These are phyloP conservation scores for Viridothelium virens DNA, from an alignment of 495 filamentous ascomycete genomes.

Conservation along the genomic window DNA sequence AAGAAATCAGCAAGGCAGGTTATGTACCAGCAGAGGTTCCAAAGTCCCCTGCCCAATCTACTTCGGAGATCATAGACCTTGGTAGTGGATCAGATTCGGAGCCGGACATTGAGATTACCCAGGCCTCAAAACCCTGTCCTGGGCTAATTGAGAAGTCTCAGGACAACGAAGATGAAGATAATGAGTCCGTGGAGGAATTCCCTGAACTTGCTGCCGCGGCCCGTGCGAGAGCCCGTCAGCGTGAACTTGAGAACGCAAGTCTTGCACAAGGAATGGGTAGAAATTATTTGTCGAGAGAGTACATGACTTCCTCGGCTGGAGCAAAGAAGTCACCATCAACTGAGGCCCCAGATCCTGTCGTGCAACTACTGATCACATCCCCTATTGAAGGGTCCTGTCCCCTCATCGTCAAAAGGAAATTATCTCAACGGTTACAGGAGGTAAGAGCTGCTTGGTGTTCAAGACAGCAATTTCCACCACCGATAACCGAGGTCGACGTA, in stretches of 20 bases:
- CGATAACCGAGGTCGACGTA: slow-evolving; percentile 34
- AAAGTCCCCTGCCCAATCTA: not conserved
- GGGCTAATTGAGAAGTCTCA: not conserved
- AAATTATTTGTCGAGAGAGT: slow-evolving; percentile 11
- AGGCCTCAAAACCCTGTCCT: not conserved
- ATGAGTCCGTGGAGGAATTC: slow-evolving; percentile 43
- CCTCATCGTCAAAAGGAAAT: slow-evolving; percentile 58
- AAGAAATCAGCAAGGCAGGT: not conserved
- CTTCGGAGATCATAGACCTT: slow-evolving; percentile 14
- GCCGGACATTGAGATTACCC: not conserved
- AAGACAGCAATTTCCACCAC: slow-evolving; percentile 44
- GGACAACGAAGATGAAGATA: slow-evolving; percentile 26
- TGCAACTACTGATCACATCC: slow-evolving; percentile 66
- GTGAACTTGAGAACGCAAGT: slow-evolving; percentile 24
- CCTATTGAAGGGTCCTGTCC: slow-evolving; percentile 53
- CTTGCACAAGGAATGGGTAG: slow-evolving; percentile 14
- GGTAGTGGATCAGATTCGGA: slow-evolving; percentile 15
- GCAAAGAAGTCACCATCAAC: slow-evolving; percentile 14
- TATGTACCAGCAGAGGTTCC: not conserved
- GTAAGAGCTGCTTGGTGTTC: slow-evolving; percentile 62
- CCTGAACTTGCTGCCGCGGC: slow-evolving; percentile 33
- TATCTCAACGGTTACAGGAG: slow-evolving; percentile 56
- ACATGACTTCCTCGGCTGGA: slow-evolving; percentile 1
- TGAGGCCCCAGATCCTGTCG: slow-evolving; percentile 36
- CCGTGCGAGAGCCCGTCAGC: slow-evolving; percentile 18